Conservation (phyloP, 1,139 yeast species). For the Geotrichum australiense region DNA sequence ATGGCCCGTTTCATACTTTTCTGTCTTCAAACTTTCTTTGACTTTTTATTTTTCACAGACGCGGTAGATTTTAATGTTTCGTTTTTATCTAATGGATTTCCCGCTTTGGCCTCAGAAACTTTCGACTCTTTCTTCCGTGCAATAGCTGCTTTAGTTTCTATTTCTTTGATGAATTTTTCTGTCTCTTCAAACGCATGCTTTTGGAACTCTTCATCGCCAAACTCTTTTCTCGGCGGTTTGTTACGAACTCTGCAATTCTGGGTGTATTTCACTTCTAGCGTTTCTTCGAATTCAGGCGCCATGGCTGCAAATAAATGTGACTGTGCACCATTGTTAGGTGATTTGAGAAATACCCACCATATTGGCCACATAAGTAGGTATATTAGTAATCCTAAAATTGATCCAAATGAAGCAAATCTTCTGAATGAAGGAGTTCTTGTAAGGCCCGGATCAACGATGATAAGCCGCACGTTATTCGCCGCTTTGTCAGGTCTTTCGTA, state of each 20-base stretch:
- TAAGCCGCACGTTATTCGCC: conserved; percentile 61
- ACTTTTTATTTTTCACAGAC: no score
- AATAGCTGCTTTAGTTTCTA: conserved; percentile 68
- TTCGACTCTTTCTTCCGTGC: conserved; percentile 28
- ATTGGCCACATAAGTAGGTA: conserved; percentile 72
- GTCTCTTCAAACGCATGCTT: conserved; percentile 57
- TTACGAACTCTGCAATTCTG: conserved; percentile 61
- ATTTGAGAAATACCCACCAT: conserved; percentile 73
- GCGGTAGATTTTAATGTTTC: no score
- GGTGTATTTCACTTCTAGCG: conserved; percentile 60
- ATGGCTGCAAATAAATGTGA: conserved; percentile 60
- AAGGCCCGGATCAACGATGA: conserved; percentile 83
- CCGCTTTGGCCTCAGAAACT: conserved; percentile 10
- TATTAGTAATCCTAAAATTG: conserved; percentile 56
- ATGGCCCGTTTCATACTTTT: no score
- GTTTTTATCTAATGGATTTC: no score
- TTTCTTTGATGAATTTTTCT: conserved; percentile 44
- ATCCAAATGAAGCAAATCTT: conserved; percentile 70
- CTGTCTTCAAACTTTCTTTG: no score
- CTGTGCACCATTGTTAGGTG: conserved; percentile 73
- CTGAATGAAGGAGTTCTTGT: conserved; percentile 84
- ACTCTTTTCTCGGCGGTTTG: conserved; percentile 55
- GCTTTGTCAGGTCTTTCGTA: conserved; percentile 61
- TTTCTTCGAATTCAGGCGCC: conserved; percentile 59
- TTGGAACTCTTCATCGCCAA: conserved; percentile 55